These are phyloP conservation scores for Trichosporon sp. DNA, from an alignment of 1,284 basidiomycete genomes.

Conservation along the genomic window DNA sequence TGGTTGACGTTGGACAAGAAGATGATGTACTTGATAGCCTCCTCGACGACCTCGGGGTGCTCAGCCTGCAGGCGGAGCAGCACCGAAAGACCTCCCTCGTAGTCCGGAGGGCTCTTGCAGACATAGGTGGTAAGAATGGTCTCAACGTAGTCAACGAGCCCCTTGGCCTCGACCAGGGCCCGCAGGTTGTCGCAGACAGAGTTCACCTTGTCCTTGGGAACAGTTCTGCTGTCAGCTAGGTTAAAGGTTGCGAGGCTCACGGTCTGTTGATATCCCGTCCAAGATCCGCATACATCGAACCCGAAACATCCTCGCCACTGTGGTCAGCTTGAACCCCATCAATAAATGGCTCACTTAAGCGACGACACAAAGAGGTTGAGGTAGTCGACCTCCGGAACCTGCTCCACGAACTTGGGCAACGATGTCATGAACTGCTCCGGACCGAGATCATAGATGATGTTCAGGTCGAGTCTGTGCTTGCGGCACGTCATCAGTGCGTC, in stretches of 20 bases:
- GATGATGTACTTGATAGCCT: constrained; percentile 97
- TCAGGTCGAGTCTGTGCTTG: constrained; percentile 89
- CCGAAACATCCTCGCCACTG: constrained; percentile 28
- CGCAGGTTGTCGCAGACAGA: constrained; percentile 76
- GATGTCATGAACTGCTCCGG: constrained; percentile 62
- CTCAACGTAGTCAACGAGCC: constrained; percentile 77
- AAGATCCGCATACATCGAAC: constrained; percentile 30
- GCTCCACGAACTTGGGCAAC: constrained; percentile 68
- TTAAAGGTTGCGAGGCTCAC: constrained; percentile 7
- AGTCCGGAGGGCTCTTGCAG: constrained; percentile 85
- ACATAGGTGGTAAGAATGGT: constrained; percentile 88
- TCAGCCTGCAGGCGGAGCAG: constrained; percentile 72
- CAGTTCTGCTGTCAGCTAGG: not conserved
- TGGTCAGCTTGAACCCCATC: constrained; percentile 8
- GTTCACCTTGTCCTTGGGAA: constrained; percentile 55
- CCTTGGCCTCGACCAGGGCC: constrained; percentile 63
- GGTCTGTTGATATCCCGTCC: constrained; percentile 20
- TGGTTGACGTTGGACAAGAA: constrained; percentile 92
- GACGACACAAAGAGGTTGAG: constrained; percentile 88
- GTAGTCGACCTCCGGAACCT: constrained; percentile 84
- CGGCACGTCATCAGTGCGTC: constrained; percentile 86
- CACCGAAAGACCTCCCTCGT: constrained; percentile 75
- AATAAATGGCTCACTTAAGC: constrained; percentile 62
- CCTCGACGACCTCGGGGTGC: constrained; percentile 75
- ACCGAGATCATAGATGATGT: constrained; percentile 77